Evolutionary conservation across 768 basidiomycete genomes (phyloP).

Genomic region (Amanita phalloides): DNA sequence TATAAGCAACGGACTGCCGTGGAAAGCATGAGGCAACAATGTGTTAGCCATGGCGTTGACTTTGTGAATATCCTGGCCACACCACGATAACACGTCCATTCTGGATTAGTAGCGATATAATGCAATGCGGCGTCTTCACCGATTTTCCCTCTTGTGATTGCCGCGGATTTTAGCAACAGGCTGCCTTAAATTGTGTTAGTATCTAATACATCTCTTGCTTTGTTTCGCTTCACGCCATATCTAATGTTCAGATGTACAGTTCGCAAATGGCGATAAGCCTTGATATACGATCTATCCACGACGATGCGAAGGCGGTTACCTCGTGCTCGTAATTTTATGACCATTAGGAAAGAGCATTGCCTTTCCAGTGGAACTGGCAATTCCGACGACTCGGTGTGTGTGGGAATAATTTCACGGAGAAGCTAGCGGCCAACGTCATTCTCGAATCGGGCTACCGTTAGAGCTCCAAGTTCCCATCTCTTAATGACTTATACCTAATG

Average conservation of each 20-base stretch:
- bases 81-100: background rate
- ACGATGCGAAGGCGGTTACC: background rate
- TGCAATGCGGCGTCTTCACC: background rate
- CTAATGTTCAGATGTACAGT: background rate
- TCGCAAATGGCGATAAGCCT: background rate
- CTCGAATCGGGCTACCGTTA: background rate
- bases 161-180: background rate
- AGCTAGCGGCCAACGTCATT: background rate
- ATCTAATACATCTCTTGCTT: background rate
- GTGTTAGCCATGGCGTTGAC: background rate
- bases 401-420: background rate
- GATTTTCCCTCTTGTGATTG: background rate
- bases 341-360: background rate
- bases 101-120: conserved; percentile 1
- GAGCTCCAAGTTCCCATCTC: too few species aligned
- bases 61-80: background rate
- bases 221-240: background rate
- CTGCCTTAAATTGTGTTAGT: background rate
- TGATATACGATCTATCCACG: background rate
- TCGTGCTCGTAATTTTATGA: background rate
- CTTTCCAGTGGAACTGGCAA: background rate
- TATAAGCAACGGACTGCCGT: background rate
- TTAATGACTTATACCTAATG: background rate
- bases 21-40: background rate
- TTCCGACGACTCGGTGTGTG: background rate